These are phyloP conservation scores for Mucor racemosus DNA, from an alignment of 371 early-diverging fungal genomes.

Conservation along the genomic window DNA sequence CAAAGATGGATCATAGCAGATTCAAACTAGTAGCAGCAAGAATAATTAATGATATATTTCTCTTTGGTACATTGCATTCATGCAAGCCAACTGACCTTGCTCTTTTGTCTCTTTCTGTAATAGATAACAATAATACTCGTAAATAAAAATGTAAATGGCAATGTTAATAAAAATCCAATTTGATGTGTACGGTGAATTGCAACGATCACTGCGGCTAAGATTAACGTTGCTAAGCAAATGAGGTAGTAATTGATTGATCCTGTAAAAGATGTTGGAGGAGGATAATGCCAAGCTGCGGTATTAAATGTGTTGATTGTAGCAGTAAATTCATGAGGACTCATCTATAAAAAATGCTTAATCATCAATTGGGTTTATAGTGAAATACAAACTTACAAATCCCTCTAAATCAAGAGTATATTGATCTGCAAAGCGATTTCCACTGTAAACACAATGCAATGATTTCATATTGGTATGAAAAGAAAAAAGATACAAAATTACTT, in stretches of 20 bases:
- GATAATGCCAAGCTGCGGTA: conserved; percentile 31
- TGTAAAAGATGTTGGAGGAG: conserved; percentile 36
- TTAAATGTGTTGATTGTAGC: conserved; percentile 48
- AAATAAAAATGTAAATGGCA: conserved; percentile 33
- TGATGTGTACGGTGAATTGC: conserved; percentile 41
- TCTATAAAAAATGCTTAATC: conserved; percentile 20
- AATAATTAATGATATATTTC: not conserved
- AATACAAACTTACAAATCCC: conserved; percentile 27
- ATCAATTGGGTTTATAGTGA: too few relatives aligned
- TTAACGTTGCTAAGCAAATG: conserved; percentile 13
- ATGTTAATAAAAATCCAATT: conserved; percentile 24
- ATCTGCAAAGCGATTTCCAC: conserved; percentile 37
- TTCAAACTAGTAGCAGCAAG: conserved; percentile 32
- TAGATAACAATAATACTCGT: conserved; percentile 27
- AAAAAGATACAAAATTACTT: conserved; percentile 5
- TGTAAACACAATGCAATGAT: conserved; percentile 41
- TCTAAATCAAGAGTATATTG: conserved; percentile 44
- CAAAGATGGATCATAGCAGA: conserved; percentile 38
- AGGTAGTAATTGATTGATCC: conserved; percentile 21
- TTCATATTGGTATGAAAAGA: conserved; percentile 34
- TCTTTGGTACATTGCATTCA: not conserved
- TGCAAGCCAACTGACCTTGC: conserved; percentile 14
- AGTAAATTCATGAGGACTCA: conserved; percentile 45
- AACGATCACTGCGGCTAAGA: conserved; percentile 26
- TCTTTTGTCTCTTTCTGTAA: conserved; percentile 35